A percentile compares a stretch with the other conserved stretches of the same genome.
phyloP scores from a whole-genome alignment of 371 early-diverging fungal species.

The Gilbertella persicaria region DNA sequence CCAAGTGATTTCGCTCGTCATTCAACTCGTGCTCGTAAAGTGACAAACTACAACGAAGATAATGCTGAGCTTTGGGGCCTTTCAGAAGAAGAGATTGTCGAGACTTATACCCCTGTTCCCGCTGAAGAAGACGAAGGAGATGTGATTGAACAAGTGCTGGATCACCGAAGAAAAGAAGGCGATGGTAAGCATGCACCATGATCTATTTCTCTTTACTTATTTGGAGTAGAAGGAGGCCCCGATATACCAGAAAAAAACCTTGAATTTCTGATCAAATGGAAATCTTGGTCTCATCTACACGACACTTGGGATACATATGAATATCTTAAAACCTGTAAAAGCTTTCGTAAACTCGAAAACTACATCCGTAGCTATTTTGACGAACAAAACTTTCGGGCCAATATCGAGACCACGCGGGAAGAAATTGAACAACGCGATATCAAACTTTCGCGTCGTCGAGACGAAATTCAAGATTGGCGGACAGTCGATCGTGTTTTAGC shows the following conservation, averaged over 20 bases:
- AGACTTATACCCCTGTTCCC: slow-evolving; percentile 16
- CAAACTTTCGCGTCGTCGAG: slow-evolving; percentile 79
- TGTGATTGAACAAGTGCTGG: slow-evolving; percentile 65
- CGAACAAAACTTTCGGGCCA: slow-evolving; percentile 61
- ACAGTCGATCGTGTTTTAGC: slow-evolving; percentile 90
- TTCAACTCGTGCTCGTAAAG: slow-evolving; percentile 48
- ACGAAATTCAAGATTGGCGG: slow-evolving; percentile 80
- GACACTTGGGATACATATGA: slow-evolving; percentile 87
- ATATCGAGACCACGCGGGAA: slow-evolving; percentile 76
- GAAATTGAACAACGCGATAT: slow-evolving; percentile 88
- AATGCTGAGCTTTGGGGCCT: slow-evolving; percentile 45
- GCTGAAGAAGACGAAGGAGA: slow-evolving; percentile 58
- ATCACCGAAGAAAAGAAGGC: slow-evolving; percentile 46
- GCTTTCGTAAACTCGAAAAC: slow-evolving; percentile 90
- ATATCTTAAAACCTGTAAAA: slow-evolving; percentile 73
- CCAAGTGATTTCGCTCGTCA: slow-evolving; percentile 44
- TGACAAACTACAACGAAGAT: slow-evolving; percentile 58
- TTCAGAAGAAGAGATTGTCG: slow-evolving; percentile 38
- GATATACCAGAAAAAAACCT: slow-evolving; percentile 61
- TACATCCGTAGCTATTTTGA: slow-evolving; percentile 74
- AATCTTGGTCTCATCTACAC: slow-evolving; percentile 86
- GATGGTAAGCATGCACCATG: slow-evolving; percentile 18
- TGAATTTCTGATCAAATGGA: slow-evolving; percentile 94
- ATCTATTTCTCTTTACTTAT: slow-evolving; percentile 1
- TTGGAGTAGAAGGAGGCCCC: slow-evolving; percentile 41